Conservation (phyloP, 106 monocot genomes). For the Dioscorea zingiberensis region DNA sequence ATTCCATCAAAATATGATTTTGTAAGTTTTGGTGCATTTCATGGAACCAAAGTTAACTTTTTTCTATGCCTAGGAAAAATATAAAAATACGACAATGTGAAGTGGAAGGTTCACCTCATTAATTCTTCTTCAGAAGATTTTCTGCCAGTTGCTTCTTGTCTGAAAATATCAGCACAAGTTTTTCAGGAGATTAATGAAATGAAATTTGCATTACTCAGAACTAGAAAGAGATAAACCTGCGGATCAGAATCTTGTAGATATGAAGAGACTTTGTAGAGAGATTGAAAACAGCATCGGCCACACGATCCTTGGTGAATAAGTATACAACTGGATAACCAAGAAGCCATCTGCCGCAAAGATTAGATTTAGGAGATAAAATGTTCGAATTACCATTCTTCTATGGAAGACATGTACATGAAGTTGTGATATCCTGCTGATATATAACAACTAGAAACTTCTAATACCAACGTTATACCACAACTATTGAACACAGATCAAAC, state of each 20-base stretch:
- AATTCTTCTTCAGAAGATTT: conserved; percentile 50
- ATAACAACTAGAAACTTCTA: too few relatives aligned
- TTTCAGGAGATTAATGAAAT: not conserved
- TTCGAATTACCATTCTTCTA: too few relatives aligned
- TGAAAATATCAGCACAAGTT: conserved; percentile 16
- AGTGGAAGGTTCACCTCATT: conserved; percentile 37
- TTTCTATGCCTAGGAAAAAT: too few relatives aligned
- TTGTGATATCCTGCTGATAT: too few relatives aligned
- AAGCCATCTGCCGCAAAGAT: conserved; percentile 80
- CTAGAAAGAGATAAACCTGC: conserved; percentile 42
- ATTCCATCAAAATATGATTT: too few relatives aligned
- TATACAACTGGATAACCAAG: conserved; percentile 93
- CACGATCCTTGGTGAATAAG: conserved; percentile 65
- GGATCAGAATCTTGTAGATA: conserved; percentile 61
- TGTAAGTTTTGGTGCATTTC: too few relatives aligned
- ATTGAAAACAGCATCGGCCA: conserved; percentile 47
- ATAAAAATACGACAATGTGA: too few relatives aligned
- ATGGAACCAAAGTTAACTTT: too few relatives aligned
- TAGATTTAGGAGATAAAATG: not conserved
- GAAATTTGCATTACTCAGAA: not conserved
- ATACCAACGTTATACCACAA: too few relatives aligned
- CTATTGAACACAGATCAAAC: too few relatives aligned
- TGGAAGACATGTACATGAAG: too few relatives aligned
- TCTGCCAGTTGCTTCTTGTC: conserved; percentile 19
- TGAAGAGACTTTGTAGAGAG: conserved; percentile 69